phyloP scores from a whole-genome alignment of 2,329 filamentous ascomycete species.

The Paracoccidioides lutzii region DNA sequence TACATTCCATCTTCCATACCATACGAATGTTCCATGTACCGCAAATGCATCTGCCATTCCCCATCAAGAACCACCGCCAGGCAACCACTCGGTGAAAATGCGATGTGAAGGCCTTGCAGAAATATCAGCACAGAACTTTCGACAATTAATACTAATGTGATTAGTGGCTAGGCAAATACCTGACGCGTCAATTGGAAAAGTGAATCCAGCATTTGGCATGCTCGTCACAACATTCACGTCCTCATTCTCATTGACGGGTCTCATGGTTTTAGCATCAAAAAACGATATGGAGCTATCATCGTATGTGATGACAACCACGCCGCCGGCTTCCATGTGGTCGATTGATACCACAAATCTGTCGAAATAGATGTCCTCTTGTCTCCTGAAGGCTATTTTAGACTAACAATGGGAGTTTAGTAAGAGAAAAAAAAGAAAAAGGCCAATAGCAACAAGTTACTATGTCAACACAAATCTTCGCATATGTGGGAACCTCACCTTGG shows the following conservation, averaged over 20 bases:
- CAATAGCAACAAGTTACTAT: background rate
- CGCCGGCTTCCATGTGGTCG: constrained; percentile 56
- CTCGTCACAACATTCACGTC: constrained; percentile 55
- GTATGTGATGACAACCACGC: constrained; percentile 57
- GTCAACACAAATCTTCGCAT: constrained; percentile 10
- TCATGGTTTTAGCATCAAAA: constrained; percentile 61
- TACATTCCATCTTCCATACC: constrained; percentile 24
- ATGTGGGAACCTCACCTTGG: constrained; percentile 19
- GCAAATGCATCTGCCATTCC: constrained; percentile 28
- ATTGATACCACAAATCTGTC: constrained; percentile 60
- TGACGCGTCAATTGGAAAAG: constrained; percentile 52
- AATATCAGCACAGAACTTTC: background rate
- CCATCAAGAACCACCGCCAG: constrained; percentile 26
- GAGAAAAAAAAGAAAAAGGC: constrained; percentile 4
- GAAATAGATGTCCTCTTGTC: constrained; percentile 53
- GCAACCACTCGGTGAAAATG: constrained; percentile 35
- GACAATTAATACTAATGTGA: background rate
- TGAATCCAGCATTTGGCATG: constrained; percentile 65
- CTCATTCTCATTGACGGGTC: constrained; percentile 50
- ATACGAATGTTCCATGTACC: constrained; percentile 29
- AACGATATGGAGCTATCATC: constrained; percentile 74
- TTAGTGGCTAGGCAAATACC: constrained; percentile 30
- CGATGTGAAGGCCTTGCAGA: constrained; percentile 23
- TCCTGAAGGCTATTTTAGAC: constrained; percentile 43
- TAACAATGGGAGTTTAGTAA: constrained; percentile 14